Evolutionary conservation across 352 stramenopile species (phyloP).

Genomic region (Phytophthora kernoviae): DNA sequence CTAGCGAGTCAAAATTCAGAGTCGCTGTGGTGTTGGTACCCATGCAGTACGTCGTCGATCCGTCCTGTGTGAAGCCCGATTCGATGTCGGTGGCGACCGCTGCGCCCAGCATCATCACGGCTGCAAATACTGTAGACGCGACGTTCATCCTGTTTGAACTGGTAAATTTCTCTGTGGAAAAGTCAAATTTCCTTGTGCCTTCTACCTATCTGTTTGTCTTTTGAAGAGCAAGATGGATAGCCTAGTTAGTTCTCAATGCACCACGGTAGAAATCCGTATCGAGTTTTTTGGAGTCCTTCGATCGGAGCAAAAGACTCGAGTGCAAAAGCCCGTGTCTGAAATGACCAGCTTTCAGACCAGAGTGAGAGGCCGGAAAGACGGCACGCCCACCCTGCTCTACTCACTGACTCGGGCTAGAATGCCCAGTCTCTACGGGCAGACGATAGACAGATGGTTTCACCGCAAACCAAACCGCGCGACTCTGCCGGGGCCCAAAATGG

Average conservation of each 20-base stretch:
- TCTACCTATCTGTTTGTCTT: no score
- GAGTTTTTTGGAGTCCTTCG: background rate
- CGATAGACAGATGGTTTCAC: constrained; percentile 31
- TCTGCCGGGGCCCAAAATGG: constrained; percentile 9
- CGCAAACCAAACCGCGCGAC: constrained; percentile 12
- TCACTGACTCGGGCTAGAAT: background rate
- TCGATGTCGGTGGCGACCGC: constrained; percentile 50
- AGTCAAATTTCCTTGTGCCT: constrained; percentile 18
- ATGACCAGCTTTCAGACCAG: constrained; percentile 17
- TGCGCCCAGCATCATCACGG: constrained; percentile 17
- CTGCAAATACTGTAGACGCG: constrained; percentile 12
- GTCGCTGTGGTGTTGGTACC: constrained; percentile 31
- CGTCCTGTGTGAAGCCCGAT: constrained; percentile 64
- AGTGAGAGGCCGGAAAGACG: constrained; percentile 28
- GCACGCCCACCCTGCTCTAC: constrained; percentile 14
- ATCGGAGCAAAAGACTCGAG: constrained; percentile 11
- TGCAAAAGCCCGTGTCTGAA: constrained; percentile 32
- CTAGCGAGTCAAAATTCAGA: constrained; percentile 53
- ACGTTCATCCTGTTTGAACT: constrained; percentile 28
- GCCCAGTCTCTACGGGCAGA: constrained; percentile 24
- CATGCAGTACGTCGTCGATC: constrained; percentile 77
- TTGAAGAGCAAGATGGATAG: no score
- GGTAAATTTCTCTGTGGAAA: constrained; percentile 35
- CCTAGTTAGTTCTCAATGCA: no score
- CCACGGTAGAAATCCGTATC: background rate